Evolutionary conservation across 2,329 filamentous ascomycete genomes (phyloP).

Genomic region (Pleomassaria siparia): DNA sequence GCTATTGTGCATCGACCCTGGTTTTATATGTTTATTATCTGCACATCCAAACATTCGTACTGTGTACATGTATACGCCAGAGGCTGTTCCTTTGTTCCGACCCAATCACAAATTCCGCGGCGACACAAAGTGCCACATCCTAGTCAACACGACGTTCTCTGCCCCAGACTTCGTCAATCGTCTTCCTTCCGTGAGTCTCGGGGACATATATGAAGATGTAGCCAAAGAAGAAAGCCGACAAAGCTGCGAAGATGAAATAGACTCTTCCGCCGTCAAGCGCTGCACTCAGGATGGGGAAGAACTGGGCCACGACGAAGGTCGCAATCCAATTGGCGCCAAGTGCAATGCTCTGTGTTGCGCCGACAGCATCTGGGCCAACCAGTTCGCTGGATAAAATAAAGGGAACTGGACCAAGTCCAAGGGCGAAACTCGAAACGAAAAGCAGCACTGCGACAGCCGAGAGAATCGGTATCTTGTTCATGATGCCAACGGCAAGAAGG

Average conservation of each 20-base stretch:
- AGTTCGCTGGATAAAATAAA: slow-evolving; percentile 93
- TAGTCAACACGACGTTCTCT: slow-evolving; percentile 50
- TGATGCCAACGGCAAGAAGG: slow-evolving; percentile 77
- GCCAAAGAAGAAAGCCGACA: slow-evolving; percentile 67
- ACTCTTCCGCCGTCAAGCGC: slow-evolving; percentile 75
- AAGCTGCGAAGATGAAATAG: slow-evolving; percentile 84
- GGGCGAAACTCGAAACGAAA: slow-evolving; percentile 87
- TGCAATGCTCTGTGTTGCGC: slow-evolving; percentile 86
- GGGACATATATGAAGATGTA: slow-evolving; percentile 79
- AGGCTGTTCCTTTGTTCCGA: neutral
- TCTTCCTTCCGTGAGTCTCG: slow-evolving; percentile 83
- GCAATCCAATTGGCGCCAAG: slow-evolving; percentile 85
- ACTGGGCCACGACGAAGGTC: slow-evolving; percentile 90
- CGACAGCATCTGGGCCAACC: slow-evolving; percentile 86
- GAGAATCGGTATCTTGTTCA: slow-evolving; percentile 69
- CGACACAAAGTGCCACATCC: slow-evolving; percentile 1
- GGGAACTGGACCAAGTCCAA: slow-evolving; percentile 89
- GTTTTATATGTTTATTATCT: neutral
- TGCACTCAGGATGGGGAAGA: slow-evolving; percentile 86
- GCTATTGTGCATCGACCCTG: neutral
- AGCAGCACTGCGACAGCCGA: slow-evolving; percentile 79
- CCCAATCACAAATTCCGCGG: neutral
- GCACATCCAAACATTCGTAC: neutral
- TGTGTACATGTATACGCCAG: no score
- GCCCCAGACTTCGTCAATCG: slow-evolving; percentile 90